Base-by-base conservation (phyloP, 257 asterid species). In the Solanum tacnaense region DNA sequence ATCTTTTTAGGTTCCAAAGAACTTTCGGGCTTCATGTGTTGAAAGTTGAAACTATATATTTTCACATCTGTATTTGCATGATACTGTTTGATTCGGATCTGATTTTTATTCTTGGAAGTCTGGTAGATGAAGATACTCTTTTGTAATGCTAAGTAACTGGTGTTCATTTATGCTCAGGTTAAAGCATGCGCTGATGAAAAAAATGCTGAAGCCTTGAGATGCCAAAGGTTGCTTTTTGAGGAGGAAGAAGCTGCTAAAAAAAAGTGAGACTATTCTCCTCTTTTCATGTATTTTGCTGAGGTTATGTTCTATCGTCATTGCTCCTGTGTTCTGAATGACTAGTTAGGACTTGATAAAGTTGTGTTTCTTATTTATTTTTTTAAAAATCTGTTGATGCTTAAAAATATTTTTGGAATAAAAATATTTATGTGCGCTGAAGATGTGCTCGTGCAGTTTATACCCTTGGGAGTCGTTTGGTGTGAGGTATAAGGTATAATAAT, bases 171-270 rank as follows among this genome's bases (percentile, higher is more conserved):
- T 70, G 46, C 90, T 88, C 90, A 97, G 99, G 95, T 95, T 88
- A 97, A 94, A 90, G 95, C 98, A 84, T 95, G 99, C 97, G 87
- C 92, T 44, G 97, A 98, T 13, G 94, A 93, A 90, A 94, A 97
- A 92, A 97, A 97, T 90, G 98, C 93, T 20, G 99, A 97, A 92
- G 97, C 99, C 87, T 95, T 96, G 91, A 96, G 96, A 90, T 94
- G 95, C 89, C 98, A 96, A 76, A 94, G 94, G 91, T 94, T 94
- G 92, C 99, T 97, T 67, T 95, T 96, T 90, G 99, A 94, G 94
- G 99, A 97, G 92, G 99, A 96, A 91, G 99, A 97, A 90, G 98
- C 98, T 86, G 97, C 94, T 87, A 92, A 94, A 89, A 93, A 91
- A 91, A 92, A 98, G 99, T 97, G 83, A 72, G 35, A 27, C 89